A percentile compares a stretch with the other conserved stretches of the same genome.
phyloP scores from a whole-genome alignment of 208 protist genomes.

The Leishmania mexicana region DNA sequence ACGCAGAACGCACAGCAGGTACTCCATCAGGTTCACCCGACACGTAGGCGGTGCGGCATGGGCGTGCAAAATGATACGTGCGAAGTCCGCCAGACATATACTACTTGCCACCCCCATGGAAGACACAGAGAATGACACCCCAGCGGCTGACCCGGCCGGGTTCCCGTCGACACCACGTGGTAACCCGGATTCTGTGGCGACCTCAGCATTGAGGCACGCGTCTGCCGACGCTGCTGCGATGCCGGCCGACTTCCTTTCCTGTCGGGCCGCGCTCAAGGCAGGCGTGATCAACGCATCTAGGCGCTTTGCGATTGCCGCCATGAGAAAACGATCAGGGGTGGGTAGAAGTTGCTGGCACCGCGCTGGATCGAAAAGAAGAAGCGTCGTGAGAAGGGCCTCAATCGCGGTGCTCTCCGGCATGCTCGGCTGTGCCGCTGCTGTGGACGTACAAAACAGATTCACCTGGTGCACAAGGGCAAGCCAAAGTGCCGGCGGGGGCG shows the following conservation, averaged over 20 bases:
- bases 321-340: slow-evolving; percentile 4
- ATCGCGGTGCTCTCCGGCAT: neutral
- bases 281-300: slow-evolving; percentile 14
- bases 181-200: neutral
- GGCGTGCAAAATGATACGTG: neutral
- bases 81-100: neutral
- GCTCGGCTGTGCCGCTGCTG: neutral
- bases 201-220: neutral
- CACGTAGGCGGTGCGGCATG: neutral
- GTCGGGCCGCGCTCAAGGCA: neutral
- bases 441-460: slow-evolving; percentile 4
- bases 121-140: neutral
- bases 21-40: slow-evolving; percentile 30
- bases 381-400: slow-evolving; percentile 31
- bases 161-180: neutral
- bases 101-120: neutral
- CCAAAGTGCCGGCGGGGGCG: slow-evolving; percentile 46
- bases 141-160: neutral
- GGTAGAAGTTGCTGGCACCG: slow-evolving; percentile 10
- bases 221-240: neutral
- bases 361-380: slow-evolving; percentile 23
- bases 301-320: neutral
- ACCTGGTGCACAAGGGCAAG: slow-evolving; percentile 63
- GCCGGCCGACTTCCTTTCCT: neutral
- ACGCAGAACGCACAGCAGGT: slow-evolving; percentile 28